Percentiles rank a stretch among this genome's conserved stretches.
These are phyloP conservation scores for Pterocarpus santalinus DNA, from an alignment of 306 rosid species.

Conservation along the genomic window DNA sequence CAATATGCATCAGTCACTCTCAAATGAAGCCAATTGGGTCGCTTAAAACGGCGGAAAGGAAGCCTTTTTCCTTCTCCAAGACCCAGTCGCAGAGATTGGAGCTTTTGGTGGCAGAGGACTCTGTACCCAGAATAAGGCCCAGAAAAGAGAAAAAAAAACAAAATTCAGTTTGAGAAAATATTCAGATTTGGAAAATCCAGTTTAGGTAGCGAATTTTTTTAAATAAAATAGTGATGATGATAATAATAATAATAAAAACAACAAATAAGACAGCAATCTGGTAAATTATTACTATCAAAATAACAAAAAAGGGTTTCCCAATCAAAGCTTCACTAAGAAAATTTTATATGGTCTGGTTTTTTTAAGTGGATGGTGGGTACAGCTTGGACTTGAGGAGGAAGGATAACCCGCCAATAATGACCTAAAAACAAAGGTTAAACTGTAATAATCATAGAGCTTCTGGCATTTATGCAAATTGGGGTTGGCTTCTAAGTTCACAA, in stretches of 20 bases:
- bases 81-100: neutral
- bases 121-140: constrained; percentile 22
- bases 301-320: neutral
- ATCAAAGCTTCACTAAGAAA: neutral
- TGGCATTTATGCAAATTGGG: constrained; percentile 36
- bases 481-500: neutral
- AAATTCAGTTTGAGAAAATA: constrained; percentile 42
- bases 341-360: neutral
- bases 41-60: neutral
- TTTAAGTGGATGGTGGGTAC: constrained; percentile 44
- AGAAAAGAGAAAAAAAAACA: constrained; percentile 36
- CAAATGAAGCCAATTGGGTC: neutral
- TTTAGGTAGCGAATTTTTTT: constrained; percentile 36
- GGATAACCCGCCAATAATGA: constrained; percentile 50
- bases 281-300: constrained; percentile 1
- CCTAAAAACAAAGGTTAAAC: constrained; percentile 42
- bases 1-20: constrained; percentile 55
- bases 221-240: neutral
- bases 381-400: constrained; percentile 36
- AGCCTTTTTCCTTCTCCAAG: neutral
- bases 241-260: constrained; percentile 16
- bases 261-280: constrained; percentile 43
- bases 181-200: constrained; percentile 38
- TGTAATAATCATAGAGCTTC: neutral
- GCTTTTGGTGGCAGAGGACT: neutral